Conservation (phyloP, 208 protist genomes). For the Trypanosoma theileri region DNA sequence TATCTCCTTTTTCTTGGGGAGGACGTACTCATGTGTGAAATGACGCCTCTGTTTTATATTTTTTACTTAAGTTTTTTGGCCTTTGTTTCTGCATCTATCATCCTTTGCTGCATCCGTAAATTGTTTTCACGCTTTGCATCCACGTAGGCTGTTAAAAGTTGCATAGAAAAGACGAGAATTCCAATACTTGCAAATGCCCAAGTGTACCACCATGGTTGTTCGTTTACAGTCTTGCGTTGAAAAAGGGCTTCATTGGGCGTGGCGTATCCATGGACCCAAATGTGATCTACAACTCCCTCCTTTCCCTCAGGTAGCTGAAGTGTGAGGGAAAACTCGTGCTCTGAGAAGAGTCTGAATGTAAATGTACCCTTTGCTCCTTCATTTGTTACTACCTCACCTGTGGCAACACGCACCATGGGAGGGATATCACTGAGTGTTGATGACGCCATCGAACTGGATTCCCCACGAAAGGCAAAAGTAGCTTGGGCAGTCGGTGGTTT, state of each 20-base stretch:
- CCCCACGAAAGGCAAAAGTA: too few species aligned
- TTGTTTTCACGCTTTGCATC: conserved; percentile 33
- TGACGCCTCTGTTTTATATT: background rate
- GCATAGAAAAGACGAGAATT: conserved; percentile 36
- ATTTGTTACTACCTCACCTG: too few species aligned
- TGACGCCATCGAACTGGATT: too few species aligned
- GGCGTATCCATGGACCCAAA: conserved; percentile 75
- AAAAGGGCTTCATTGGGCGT: conserved; percentile 37
- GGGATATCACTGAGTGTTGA: too few species aligned
- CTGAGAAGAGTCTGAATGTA: conserved; percentile 8
- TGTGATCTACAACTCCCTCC: conserved; percentile 9
- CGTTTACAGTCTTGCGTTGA: conserved; percentile 17
- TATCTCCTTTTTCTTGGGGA: too few species aligned
- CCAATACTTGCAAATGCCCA: conserved; percentile 31
- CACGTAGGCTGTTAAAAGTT: conserved; percentile 38
- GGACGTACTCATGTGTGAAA: too few species aligned
- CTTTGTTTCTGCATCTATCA: background rate
- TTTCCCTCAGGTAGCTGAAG: background rate
- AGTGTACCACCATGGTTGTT: conserved; percentile 38
- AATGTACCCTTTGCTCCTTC: background rate
- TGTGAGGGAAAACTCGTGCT: conserved; percentile 16
- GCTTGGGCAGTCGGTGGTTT: too few species aligned
- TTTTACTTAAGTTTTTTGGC: conserved; percentile 30
- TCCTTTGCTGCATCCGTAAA: background rate
- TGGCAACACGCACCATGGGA: too few species aligned